Conservation (phyloP, 75 land plant species). For the Chamaecyparis obtusa region DNA sequence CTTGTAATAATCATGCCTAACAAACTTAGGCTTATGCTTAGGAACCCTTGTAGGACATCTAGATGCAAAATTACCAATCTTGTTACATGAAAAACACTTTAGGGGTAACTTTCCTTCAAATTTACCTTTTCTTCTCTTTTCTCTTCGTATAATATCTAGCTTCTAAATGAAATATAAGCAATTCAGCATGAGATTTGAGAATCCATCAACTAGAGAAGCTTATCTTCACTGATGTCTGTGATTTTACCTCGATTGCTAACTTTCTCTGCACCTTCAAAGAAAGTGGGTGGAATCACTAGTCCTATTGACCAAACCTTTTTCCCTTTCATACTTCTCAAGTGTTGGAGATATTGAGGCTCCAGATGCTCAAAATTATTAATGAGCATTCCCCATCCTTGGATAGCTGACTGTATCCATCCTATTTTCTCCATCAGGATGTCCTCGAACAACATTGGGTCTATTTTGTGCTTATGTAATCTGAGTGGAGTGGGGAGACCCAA, state of each 20-base stretch:
- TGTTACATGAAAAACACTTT: no score
- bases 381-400: slow-evolving; percentile 18
- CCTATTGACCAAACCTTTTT: slow-evolving; percentile 37
- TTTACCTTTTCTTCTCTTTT: no score
- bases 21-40: no score
- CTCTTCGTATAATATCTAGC: no score
- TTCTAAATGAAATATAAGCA: neutral
- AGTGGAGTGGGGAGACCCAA: neutral
- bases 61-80: no score
- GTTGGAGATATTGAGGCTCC: slow-evolving; percentile 20
- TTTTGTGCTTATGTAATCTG: neutral
- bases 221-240: neutral
- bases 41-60: no score
- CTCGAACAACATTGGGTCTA: neutral
- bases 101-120: no score
- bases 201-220: neutral
- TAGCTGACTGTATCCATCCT: neutral
- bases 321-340: slow-evolving; percentile 1
- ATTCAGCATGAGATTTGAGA: neutral
- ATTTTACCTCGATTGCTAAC: neutral
- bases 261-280: neutral
- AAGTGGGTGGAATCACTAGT: slow-evolving; percentile 17
- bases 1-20: no score
- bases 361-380: slow-evolving; percentile 35
- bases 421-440: neutral